A percentile compares a stretch with the other conserved stretches of the same genome.
These are phyloP conservation scores for Prunus persica DNA, from an alignment of 306 rosid species.

Conservation along the genomic window DNA sequence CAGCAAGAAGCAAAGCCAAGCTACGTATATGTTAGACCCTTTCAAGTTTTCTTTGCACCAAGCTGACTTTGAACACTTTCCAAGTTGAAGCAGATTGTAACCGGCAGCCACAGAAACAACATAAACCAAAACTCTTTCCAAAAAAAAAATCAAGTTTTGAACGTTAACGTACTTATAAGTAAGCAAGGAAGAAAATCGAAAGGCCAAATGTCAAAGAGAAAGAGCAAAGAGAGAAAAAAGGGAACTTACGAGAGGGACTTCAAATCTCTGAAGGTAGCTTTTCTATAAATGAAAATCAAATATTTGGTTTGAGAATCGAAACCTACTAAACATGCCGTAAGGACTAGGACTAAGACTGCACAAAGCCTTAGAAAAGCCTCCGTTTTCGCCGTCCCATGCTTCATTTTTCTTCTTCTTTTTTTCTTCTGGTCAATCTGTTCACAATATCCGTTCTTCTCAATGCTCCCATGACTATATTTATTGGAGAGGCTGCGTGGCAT, in stretches of 20 bases:
- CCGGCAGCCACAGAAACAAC: slow-evolving; percentile 56
- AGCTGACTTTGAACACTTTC: slow-evolving; percentile 22
- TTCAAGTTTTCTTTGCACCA: slow-evolving; percentile 15
- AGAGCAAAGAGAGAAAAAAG: neutral
- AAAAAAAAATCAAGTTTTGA: neutral
- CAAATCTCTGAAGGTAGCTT: slow-evolving; percentile 58
- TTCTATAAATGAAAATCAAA: slow-evolving; percentile 26
- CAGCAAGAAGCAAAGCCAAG: slow-evolving; percentile 58
- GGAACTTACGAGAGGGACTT: slow-evolving; percentile 48
- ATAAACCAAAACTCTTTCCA: slow-evolving; percentile 44
- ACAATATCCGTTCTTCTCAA: neutral
- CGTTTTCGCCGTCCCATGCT: slow-evolving; percentile 24
- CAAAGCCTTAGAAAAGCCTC: slow-evolving; percentile 47
- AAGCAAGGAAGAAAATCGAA: neutral
- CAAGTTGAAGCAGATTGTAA: slow-evolving; percentile 56
- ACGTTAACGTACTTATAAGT: neutral
- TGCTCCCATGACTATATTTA: neutral
- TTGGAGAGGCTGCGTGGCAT: neutral
- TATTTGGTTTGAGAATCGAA: slow-evolving; percentile 53
- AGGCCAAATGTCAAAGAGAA: neutral
- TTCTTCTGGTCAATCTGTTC: neutral
- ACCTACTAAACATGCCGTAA: slow-evolving; percentile 54
- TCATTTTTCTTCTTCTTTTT: slow-evolving; percentile 22
- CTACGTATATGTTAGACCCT: slow-evolving; percentile 24
- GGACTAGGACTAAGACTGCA: slow-evolving; percentile 32